Evolutionary conservation across 1,139 yeast genomes (phyloP), one percentile per base, ranked within the genome.

Genomic region (Hyphopichia pseudoburtonii): DNA sequence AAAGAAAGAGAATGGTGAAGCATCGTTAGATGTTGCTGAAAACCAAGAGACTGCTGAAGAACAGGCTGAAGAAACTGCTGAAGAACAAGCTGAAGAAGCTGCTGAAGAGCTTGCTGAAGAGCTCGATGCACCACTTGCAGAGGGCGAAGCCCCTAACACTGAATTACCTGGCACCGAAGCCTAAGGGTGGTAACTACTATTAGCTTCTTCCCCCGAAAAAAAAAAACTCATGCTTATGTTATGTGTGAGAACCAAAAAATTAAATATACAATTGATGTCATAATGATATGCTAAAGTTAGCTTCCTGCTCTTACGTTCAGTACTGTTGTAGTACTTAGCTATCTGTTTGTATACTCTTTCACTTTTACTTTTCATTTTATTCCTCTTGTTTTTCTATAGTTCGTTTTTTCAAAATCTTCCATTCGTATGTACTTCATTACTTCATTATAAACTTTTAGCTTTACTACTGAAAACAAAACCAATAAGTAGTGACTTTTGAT

Each of bases 111-210:
- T 45, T n/a, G 40, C 37, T 5, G 43, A 34, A 23, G 44, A 47
- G 35, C 46, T 39, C 17, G 49, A 51, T 42, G 44, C 47, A 43
- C 33, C 28, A 5, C 16, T 45, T 34, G 31, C 42, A 35, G 53
- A 45, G 30, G 53, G 31, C 17, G 52, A 45, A 34, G 54, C 41
- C 6, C n/a, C n/a, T n/a, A n/a, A n/a, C n/a, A n/a, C n/a, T n/a
- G n/a, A n/a, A n/a, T n/a, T n/a, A n/a, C n/a, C n/a, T n/a, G n/a
- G n/a, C n/a, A n/a, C n/a, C n/a, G n/a, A n/a, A n/a, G n/a, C n/a
- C n/a, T n/a, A n/a, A n/a, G n/a, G n/a, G n/a, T n/a, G n/a, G n/a
- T n/a, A n/a, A n/a, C n/a, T n/a, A n/a, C n/a, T n/a, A n/a, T n/a
- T n/a, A n/a, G n/a, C n/a, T n/a, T n/a, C n/a, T n/a, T n/a, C n/a